Evolutionary conservation across 805 yeast genomes (phyloP).

Genomic region (Yarrowia bubula): DNA sequence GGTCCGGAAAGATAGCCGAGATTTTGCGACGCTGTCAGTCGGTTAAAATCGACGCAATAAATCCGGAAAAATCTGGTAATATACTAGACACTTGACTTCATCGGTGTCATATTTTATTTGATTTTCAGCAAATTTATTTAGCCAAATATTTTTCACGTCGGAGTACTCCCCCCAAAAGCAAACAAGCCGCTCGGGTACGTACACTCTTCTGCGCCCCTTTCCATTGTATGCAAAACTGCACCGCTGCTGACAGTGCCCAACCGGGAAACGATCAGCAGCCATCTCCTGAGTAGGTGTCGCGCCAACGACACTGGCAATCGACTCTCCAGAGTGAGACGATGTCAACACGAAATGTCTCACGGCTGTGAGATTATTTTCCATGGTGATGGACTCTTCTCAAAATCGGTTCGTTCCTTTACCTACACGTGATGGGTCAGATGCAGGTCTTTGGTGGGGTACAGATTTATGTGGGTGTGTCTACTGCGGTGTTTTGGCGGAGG

Average conservation of each 20-base stretch:
- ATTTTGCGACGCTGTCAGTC: too few relatives aligned
- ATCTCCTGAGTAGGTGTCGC: too few relatives aligned
- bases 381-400: not conserved
- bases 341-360: too few relatives aligned
- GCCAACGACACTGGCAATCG: not conserved
- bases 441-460: not conserved
- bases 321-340: not conserved
- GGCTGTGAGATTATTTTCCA: too few relatives aligned
- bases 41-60: too few relatives aligned
- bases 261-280: too few relatives aligned
- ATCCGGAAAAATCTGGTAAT: not conserved
- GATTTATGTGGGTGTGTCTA: too few relatives aligned
- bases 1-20: not conserved
- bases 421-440: not conserved
- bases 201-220: slow-evolving; percentile 6
- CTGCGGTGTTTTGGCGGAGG: not conserved
- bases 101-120: not conserved
- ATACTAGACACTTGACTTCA: not conserved
- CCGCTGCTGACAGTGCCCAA: not conserved
- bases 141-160: not conserved
- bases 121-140: not conserved
- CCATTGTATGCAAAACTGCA: not conserved
- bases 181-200: slow-evolving; percentile 8
- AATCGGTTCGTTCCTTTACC: slow-evolving; percentile 11
- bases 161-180: not conserved